Conservation (phyloP, 2,329 filamentous ascomycete species). For the Neonectria faginata region DNA sequence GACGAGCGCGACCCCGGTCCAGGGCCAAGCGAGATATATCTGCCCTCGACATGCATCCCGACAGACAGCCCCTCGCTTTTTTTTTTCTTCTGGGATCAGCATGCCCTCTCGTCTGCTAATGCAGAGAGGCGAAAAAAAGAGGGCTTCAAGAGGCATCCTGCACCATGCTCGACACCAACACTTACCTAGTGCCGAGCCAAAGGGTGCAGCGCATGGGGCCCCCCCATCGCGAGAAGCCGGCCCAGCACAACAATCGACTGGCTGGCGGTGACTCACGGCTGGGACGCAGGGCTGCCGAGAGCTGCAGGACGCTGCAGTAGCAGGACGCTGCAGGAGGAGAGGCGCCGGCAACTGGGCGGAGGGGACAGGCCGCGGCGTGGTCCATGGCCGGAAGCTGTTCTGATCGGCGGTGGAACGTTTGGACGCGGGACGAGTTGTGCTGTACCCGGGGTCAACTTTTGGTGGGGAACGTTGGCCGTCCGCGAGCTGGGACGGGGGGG, state of each 20-base stretch:
- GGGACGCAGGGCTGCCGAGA: slow-evolving; percentile 23
- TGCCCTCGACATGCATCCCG: slow-evolving; percentile 21
- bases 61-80: slow-evolving; percentile 14
- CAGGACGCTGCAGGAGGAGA: slow-evolving; percentile 10
- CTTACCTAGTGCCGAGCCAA: slow-evolving; percentile 30
- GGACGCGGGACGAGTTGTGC: not conserved
- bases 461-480: too few species aligned
- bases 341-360: slow-evolving; percentile 25
- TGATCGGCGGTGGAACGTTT: not conserved
- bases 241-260: slow-evolving; percentile 40
- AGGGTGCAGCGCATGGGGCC: slow-evolving; percentile 31
- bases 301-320: slow-evolving; percentile 21
- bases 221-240: slow-evolving; percentile 41
- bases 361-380: not conserved
- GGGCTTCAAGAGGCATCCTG: not conserved
- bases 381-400: not conserved
- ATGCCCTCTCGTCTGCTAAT: slow-evolving; percentile 15
- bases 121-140: slow-evolving; percentile 4
- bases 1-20: slow-evolving; percentile 31
- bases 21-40: slow-evolving; percentile 45
- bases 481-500: too few species aligned
- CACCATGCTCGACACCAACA: slow-evolving; percentile 27
- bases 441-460: too few species aligned
- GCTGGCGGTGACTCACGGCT: slow-evolving; percentile 43
- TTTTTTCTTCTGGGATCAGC: slow-evolving; percentile 16